Base-by-base conservation (phyloP, 169 alveolate species). In the Plasmodium blacklocki region DNA sequence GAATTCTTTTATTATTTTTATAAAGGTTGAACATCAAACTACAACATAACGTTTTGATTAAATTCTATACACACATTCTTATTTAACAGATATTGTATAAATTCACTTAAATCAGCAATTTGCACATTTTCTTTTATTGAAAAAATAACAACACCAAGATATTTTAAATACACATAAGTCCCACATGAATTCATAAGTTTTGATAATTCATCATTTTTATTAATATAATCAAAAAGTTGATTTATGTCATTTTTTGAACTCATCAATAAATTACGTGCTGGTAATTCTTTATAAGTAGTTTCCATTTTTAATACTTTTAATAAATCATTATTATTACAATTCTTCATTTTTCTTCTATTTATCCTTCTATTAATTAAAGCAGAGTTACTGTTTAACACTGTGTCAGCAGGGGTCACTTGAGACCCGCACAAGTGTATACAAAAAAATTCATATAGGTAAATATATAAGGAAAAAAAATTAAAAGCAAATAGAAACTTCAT, bases 41-140 rank as follows among this genome's bases (percentile, higher is more conserved):
- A n/a, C 18, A 39, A 39, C 47, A 56, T 21, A 2, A 47, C 83
- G 15, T 56, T 39, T 62, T 67, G 72, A 47, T 83, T 29, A 62
- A 83, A 83, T 52, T 83, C 91, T 12, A 83, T 73, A 19, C 85
- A 83, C 56, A 58, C 78, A 73, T 68, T 73, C 2, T 50, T 83
- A 50, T 58, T 70, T 54, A 83, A 56, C 19, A 83, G 73, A 18
- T 68, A 18, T 39, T 73, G 54, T 47, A 70, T 54, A 67, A 83
- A 56, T 7, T 19, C 70, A 32, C 47, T 39, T 54, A 83, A 68
- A 68, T 68, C 9, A 43, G 19, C 2, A 14, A 26, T 68, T 11
- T 83, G 21, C 47, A 49, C 83, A 83, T 83, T 67, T 54, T 83
- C 85, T 21, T 83, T 23, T 26, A 83, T 67, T 14, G 64, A 56